Evolutionary conservation across 208 protist species (phyloP).

Genomic region (Crithidia expoeki): DNA sequence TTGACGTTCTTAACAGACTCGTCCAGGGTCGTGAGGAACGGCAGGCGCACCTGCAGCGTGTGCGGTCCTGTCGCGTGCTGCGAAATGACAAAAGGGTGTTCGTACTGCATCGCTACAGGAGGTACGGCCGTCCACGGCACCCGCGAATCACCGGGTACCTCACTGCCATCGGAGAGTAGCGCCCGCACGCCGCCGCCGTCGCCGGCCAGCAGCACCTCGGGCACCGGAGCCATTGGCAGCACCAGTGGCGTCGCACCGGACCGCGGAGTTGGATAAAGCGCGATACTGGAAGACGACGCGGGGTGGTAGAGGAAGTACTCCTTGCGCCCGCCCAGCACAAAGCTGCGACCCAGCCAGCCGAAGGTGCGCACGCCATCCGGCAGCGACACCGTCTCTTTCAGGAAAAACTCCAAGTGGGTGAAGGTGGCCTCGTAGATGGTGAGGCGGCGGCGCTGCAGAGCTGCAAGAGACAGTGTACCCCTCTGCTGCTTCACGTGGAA

Average conservation of each 20-base stretch:
- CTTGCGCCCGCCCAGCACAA: conserved; percentile 60
- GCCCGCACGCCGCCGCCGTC: conserved; percentile 47
- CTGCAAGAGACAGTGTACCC: conserved; percentile 49
- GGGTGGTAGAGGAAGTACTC: conserved; percentile 46
- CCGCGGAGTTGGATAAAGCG: conserved; percentile 37
- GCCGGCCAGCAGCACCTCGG: conserved; percentile 61
- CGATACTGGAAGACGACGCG: conserved; percentile 13
- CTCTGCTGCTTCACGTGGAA: conserved; percentile 58
- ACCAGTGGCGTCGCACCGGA: conserved; percentile 50
- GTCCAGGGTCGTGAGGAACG: conserved; percentile 45
- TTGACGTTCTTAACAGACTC: not conserved
- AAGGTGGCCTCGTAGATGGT: conserved; percentile 56
- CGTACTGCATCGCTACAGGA: conserved; percentile 40
- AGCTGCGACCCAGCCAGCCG: conserved; percentile 57
- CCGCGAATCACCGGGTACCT: conserved; percentile 43
- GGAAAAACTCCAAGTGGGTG: conserved; percentile 19
- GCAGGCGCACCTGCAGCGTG: conserved; percentile 66
- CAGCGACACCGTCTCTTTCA: conserved; percentile 41
- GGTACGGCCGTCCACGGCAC: conserved; percentile 19
- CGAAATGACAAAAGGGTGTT: conserved; percentile 65
- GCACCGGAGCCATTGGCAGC: conserved; percentile 61
- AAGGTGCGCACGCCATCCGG: conserved; percentile 56
- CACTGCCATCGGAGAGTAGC: conserved; percentile 61
- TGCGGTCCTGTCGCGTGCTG: conserved; percentile 27
- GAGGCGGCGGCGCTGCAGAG: conserved; percentile 58